A percentile compares a stretch with the other conserved stretches of the same genome.
Conservation (phyloP, 129 eudicot species). For the Artemisia annua region DNA sequence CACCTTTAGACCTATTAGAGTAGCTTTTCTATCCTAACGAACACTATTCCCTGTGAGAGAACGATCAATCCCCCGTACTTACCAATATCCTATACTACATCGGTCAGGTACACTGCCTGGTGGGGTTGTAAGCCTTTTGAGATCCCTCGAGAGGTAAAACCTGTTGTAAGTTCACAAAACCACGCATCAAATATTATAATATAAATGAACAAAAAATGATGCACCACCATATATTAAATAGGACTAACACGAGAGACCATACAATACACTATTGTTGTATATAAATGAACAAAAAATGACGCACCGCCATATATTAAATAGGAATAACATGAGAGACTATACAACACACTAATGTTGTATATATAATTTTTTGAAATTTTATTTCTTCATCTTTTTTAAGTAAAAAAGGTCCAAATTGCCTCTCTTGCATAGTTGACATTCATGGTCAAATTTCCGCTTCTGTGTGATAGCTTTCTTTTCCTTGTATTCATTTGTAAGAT, state of each 20-base stretch:
- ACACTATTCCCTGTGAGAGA: too few species aligned
- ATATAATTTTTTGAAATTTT: neutral
- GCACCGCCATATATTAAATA: neutral
- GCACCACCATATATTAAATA: neutral
- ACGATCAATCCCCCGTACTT: too few species aligned
- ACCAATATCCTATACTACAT: too few species aligned
- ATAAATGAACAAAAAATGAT: neutral
- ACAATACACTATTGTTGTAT: neutral
- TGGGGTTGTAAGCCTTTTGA: too few species aligned
- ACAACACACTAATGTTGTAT: neutral
- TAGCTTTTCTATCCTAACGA: too few species aligned
- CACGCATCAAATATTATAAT: too few species aligned
- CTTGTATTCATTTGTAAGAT: neutral
- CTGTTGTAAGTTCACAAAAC: too few species aligned
- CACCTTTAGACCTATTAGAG: too few species aligned
- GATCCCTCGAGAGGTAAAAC: too few species aligned
- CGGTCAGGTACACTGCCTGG: too few species aligned
- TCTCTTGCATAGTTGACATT: neutral
- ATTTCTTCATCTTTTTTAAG: neutral
- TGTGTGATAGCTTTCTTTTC: neutral
- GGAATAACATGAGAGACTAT: neutral
- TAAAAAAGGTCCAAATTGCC: neutral
- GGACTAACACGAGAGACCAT: neutral
- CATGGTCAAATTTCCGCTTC: neutral
- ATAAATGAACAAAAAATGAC: neutral